A percentile compares a stretch with the other conserved stretches of the same genome.
phyloP scores from a whole-genome alignment of 306 rosid genomes.

The Psophocarpus tetragonolobus region DNA sequence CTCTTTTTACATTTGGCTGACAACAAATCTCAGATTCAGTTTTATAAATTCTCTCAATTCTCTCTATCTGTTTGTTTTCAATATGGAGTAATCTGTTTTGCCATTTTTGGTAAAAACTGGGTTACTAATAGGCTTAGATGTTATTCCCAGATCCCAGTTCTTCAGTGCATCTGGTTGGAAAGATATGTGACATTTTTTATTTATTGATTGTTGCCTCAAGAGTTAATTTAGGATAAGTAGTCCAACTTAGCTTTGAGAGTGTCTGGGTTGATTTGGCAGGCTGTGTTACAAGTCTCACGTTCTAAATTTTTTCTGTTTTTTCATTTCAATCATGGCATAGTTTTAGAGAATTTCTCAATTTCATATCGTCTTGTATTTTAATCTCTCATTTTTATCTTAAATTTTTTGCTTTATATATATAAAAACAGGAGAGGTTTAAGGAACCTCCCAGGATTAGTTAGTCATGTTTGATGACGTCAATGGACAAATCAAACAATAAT shows the following conservation, averaged over 20 bases:
- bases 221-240: neutral
- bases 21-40: too few species aligned
- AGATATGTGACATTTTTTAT: neutral
- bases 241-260: neutral
- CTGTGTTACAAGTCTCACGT: neutral
- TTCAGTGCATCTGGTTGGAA: neutral
- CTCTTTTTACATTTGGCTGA: too few species aligned
- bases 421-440: neutral
- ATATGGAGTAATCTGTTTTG: neutral
- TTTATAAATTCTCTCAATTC: too few species aligned
- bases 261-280: neutral
- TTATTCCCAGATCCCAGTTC: neutral
- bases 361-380: neutral
- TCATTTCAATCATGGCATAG: too few species aligned
- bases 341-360: neutral
- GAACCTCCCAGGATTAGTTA: neutral
- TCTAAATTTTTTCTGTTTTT: neutral
- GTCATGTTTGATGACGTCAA: too few species aligned
- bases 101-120: neutral
- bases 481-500: constrained; percentile 13
- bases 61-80: too few species aligned
- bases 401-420: neutral
- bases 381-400: neutral
- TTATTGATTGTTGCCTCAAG: neutral
- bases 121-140: neutral